phyloP scores from a whole-genome alignment of 1,139 yeast genomes.

The Taphrina flavorubra region DNA sequence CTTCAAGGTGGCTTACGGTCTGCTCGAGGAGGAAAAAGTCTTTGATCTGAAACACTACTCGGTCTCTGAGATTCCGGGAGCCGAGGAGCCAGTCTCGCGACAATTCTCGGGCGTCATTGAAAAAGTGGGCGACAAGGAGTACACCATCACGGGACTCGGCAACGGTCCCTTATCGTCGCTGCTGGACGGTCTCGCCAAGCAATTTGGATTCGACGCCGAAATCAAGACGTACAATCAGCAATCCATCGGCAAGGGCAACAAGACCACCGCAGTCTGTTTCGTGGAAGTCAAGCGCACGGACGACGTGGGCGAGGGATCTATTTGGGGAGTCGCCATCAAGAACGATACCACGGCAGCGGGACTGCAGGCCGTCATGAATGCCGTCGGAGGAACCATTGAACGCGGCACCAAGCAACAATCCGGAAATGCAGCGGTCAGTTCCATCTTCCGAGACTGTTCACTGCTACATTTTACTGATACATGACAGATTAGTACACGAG shows the following conservation, averaged over 20 bases:
- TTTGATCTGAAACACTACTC: conserved; percentile 47
- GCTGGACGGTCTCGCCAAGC: conserved; percentile 71
- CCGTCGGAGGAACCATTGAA: conserved; percentile 38
- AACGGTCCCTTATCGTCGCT: conserved; percentile 96
- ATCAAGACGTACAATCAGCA: conserved; percentile 90
- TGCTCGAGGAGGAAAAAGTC: conserved; percentile 55
- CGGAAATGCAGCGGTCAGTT: conserved; percentile 23
- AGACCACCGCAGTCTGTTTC: conserved; percentile 88
- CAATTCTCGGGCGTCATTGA: conserved; percentile 59
- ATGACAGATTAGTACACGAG: conserved; percentile 16
- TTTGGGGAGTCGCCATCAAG: conserved; percentile 94
- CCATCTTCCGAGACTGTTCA: not conserved
- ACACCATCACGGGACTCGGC: conserved; percentile 64
- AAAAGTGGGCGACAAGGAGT: conserved; percentile 55
- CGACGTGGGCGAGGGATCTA: conserved; percentile 50
- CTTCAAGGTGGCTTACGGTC: conserved; percentile 74
- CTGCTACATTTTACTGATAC: not conserved
- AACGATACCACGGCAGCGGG: conserved; percentile 93
- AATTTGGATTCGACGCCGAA: conserved; percentile 65
- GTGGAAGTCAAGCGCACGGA: conserved; percentile 61
- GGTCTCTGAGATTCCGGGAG: conserved; percentile 52
- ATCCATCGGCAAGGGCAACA: conserved; percentile 84
- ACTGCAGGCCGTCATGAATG: conserved; percentile 64
- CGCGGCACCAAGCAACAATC: conserved; percentile 31
- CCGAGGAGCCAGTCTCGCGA: conserved; percentile 53